Percentiles rank a stretch among this genome's conserved stretches.
These are phyloP conservation scores for Candida ovalis DNA, from an alignment of 805 yeast species.

Conservation along the genomic window DNA sequence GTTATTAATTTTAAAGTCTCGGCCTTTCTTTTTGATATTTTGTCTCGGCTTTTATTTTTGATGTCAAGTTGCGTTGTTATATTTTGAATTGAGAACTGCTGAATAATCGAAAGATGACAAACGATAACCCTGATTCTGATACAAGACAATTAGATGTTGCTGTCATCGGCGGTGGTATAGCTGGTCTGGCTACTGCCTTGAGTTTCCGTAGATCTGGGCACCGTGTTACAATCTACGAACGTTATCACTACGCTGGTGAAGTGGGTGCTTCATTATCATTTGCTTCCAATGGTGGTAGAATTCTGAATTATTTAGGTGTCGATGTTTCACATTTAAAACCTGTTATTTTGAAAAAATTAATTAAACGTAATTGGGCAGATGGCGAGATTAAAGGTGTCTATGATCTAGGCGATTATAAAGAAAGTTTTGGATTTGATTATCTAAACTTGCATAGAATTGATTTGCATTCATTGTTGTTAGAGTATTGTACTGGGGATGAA, in stretches of 20 bases:
- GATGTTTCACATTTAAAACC: slow-evolving; percentile 24
- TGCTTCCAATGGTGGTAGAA: slow-evolving; percentile 30
- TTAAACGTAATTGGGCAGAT: slow-evolving; percentile 23
- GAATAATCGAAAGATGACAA: too few relatives aligned
- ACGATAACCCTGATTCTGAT: too few relatives aligned
- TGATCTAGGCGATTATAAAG: slow-evolving; percentile 28
- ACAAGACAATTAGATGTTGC: slow-evolving; percentile 17
- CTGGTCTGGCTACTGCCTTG: slow-evolving; percentile 26
- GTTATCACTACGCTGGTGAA: slow-evolving; percentile 30
- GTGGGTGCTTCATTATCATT: slow-evolving; percentile 31
- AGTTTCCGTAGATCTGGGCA: slow-evolving; percentile 27
- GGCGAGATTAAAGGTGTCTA: slow-evolving; percentile 24
- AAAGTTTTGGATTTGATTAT: slow-evolving; percentile 27
- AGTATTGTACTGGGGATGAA: slow-evolving; percentile 18
- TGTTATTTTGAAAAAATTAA: slow-evolving; percentile 22
- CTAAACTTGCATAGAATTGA: slow-evolving; percentile 30
- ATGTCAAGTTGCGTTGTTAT: too few relatives aligned
- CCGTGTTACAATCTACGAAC: slow-evolving; percentile 25
- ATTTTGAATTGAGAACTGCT: too few relatives aligned
- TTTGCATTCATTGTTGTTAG: slow-evolving; percentile 21
- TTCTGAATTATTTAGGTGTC: slow-evolving; percentile 28
- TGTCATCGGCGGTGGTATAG: slow-evolving; percentile 29
- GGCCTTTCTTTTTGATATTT: too few relatives aligned
- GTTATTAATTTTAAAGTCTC: too few relatives aligned
- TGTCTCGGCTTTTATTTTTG: too few relatives aligned